Conservation (phyloP, 2,329 filamentous ascomycete genomes). For the Exophiala sp. region DNA sequence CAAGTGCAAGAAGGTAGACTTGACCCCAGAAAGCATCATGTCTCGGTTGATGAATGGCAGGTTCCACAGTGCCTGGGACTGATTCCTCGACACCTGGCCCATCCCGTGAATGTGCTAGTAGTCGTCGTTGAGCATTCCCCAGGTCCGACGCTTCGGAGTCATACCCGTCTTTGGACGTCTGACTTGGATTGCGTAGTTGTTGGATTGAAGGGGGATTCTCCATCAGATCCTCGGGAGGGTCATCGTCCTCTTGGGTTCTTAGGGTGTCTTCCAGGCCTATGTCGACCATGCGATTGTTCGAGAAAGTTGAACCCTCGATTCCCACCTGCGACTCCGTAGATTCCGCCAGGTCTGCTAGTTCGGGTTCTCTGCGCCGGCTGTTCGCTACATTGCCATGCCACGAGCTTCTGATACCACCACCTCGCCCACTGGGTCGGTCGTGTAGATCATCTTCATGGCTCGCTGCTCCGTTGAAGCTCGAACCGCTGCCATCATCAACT, state of each 20-base stretch:
- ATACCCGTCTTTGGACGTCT: slow-evolving; percentile 32
- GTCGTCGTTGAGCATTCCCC: slow-evolving; percentile 33
- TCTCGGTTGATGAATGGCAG: slow-evolving; percentile 60
- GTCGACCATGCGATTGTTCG: slow-evolving; percentile 64
- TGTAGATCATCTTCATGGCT: slow-evolving; percentile 37
- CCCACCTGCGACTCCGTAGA: slow-evolving; percentile 35
- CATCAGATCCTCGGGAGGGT: slow-evolving; percentile 40
- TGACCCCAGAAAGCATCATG: slow-evolving; percentile 92
- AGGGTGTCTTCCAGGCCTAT: slow-evolving; percentile 69
- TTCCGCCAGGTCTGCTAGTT: slow-evolving; percentile 34
- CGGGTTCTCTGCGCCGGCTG: slow-evolving; percentile 37
- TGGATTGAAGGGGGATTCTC: slow-evolving; percentile 54
- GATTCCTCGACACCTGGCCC: slow-evolving; percentile 47
- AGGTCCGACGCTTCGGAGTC: slow-evolving; percentile 48
- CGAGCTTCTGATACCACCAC: slow-evolving; percentile 51
- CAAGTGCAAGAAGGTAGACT: slow-evolving; percentile 77
- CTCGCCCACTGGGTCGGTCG: slow-evolving; percentile 38
- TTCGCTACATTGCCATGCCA: slow-evolving; percentile 48
- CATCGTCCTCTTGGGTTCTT: slow-evolving; percentile 41
- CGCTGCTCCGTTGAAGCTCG: slow-evolving; percentile 53
- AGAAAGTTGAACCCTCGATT: slow-evolving; percentile 49
- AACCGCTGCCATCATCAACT: slow-evolving; percentile 62
- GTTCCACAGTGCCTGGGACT: slow-evolving; percentile 52
- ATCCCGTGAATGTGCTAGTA: slow-evolving; percentile 40
- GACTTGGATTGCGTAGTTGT: slow-evolving; percentile 47